Evolutionary conservation across 179 eudicot genomes (phyloP).

Genomic region (Beta lomatogona): DNA sequence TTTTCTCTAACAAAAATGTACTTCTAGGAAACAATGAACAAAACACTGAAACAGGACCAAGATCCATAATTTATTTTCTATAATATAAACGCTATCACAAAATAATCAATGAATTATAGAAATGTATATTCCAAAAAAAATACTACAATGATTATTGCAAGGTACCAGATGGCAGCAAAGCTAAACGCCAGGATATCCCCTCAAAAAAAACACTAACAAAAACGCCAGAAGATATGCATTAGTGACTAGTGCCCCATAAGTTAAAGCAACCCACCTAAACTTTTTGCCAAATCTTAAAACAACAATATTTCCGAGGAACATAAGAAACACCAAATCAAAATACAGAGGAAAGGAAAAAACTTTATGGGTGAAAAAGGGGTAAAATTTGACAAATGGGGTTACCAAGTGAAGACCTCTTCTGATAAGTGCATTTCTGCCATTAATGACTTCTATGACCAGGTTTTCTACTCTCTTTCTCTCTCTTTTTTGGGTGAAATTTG

Average conservation of each 20-base stretch:
- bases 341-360: not conserved
- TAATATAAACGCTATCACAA: too few species aligned
- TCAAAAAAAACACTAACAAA: too few species aligned
- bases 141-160: not conserved
- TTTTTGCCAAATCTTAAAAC: not conserved
- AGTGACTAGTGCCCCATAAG: not conserved
- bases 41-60: too few species aligned
- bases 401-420: slow-evolving; percentile 66
- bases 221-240: too few species aligned
- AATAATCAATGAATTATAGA: too few species aligned
- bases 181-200: not conserved
- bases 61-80: too few species aligned
- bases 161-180: not conserved
- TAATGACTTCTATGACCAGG: slow-evolving; percentile 77
- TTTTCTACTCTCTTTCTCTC: slow-evolving; percentile 12
- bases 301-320: not conserved
- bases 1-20: too few species aligned
- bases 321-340: not conserved
- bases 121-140: too few species aligned
- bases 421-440: slow-evolving; percentile 71
- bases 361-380: slow-evolving; percentile 6
- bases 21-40: too few species aligned
- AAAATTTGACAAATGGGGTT: slow-evolving; percentile 75
- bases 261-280: not conserved
- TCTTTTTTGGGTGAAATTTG: not conserved